Evolutionary conservation across 176 grass and related monocot species (phyloP).

Genomic region (Carex littledalei): DNA sequence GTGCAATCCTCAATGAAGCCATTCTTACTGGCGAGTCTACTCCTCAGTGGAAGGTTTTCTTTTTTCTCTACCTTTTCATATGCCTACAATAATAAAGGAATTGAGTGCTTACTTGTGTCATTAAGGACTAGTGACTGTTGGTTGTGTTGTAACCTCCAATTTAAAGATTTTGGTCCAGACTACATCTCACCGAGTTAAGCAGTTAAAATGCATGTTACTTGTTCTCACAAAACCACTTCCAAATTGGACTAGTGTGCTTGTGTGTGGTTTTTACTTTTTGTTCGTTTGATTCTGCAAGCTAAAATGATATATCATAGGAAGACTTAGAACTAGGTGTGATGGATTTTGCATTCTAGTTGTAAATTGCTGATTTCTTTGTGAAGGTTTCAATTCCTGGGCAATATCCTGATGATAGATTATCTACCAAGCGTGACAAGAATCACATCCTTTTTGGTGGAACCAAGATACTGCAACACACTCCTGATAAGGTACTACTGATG

Average conservation of each 20-base stretch:
- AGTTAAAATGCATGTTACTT: background rate
- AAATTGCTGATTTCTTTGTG: constrained; percentile 28
- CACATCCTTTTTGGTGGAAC: constrained; percentile 98
- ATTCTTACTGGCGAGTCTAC: constrained; percentile 99
- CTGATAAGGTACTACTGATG: constrained; percentile 70
- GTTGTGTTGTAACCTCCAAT: background rate
- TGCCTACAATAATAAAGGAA: background rate
- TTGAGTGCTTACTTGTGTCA: background rate
- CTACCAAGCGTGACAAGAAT: constrained; percentile 94
- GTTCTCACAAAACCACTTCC: background rate
- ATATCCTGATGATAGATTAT: constrained; percentile 68
- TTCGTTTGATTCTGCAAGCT: background rate
- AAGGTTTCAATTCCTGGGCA: constrained; percentile 72
- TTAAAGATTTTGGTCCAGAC: background rate
- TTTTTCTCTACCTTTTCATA: background rate
- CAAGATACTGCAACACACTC: constrained; percentile 95
- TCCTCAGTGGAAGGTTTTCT: constrained; percentile 94
- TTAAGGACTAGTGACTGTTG: background rate
- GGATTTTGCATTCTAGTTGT: background rate
- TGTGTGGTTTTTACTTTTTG: background rate
- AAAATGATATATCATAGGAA: background rate
- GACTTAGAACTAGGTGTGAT: background rate
- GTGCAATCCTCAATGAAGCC: constrained; percentile 92
- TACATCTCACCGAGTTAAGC: background rate
- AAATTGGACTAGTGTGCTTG: background rate